phyloP scores from a whole-genome alignment of 495 filamentous ascomycete species.

The Trichoderma gamsii region DNA sequence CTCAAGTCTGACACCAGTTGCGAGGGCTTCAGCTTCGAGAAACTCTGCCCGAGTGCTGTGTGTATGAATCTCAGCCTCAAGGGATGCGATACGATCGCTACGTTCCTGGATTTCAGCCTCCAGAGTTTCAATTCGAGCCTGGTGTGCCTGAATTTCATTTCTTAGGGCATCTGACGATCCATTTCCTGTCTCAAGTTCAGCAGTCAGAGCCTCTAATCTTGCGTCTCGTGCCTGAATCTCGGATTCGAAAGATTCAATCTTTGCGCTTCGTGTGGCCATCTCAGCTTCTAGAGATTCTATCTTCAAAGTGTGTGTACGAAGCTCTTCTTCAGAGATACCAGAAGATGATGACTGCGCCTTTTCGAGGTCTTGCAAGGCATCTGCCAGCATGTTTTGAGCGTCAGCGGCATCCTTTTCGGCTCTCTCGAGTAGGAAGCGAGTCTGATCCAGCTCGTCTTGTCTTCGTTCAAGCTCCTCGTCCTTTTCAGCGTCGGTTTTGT shows the following conservation, averaged over 20 bases:
- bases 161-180: neutral
- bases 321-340: slow-evolving; percentile 24
- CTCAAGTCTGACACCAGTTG: slow-evolving; percentile 14
- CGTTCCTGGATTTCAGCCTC: slow-evolving; percentile 26
- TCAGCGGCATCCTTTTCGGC: slow-evolving; percentile 44
- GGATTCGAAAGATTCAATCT: neutral
- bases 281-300: slow-evolving; percentile 43
- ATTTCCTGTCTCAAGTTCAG: slow-evolving; percentile 1
- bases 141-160: slow-evolving; percentile 20
- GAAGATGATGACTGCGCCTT: slow-evolving; percentile 17
- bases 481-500: slow-evolving; percentile 54
- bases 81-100: neutral
- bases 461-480: slow-evolving; percentile 47
- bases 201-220: neutral
- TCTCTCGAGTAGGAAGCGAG: slow-evolving; percentile 42
- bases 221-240: neutral
- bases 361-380: slow-evolving; percentile 50
- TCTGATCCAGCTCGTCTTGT: slow-evolving; percentile 49
- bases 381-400: slow-evolving; percentile 39
- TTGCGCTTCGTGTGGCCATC: slow-evolving; percentile 14
- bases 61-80: neutral
- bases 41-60: neutral
- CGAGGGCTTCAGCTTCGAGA: neutral
- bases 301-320: slow-evolving; percentile 42
- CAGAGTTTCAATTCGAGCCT: slow-evolving; percentile 39